phyloP scores from a whole-genome alignment of 2,329 filamentous ascomycete genomes.

The Botrytis squamosa region DNA sequence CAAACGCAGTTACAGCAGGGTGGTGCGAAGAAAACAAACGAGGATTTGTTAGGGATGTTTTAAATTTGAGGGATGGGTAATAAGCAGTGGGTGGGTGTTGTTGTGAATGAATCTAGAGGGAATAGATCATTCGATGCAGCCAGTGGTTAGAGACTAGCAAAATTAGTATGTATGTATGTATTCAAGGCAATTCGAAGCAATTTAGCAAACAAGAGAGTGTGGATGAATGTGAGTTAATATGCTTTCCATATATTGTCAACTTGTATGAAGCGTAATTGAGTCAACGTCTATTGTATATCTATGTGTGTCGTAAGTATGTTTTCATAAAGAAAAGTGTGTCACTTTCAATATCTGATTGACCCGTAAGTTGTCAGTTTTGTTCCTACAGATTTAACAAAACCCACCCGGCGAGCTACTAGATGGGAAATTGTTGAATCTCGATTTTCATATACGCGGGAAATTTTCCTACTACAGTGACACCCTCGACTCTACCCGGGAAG shows the following conservation, averaged over 20 bases:
- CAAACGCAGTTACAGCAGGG: conserved; percentile 52
- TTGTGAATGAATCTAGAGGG: too few relatives aligned
- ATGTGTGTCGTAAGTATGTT: background rate
- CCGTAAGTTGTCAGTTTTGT: background rate
- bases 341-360: background rate
- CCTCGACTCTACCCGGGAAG: background rate
- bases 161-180: conserved; percentile 16
- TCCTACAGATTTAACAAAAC: background rate
- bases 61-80: conserved; percentile 36
- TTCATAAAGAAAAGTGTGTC: background rate
- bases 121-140: background rate
- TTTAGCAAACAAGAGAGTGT: background rate
- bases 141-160: background rate
- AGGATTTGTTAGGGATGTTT: conserved; percentile 62
- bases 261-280: background rate
- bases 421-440: background rate
- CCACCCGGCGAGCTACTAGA: background rate
- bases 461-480: background rate
- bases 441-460: background rate
- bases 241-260: background rate
- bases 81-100: background rate
- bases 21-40: conserved; percentile 49
- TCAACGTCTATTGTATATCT: background rate
- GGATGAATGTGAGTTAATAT: background rate
- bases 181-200: background rate